A percentile compares a stretch with the other conserved stretches of the same genome.
These are phyloP conservation scores for Fusarium metavorans DNA, from an alignment of 2,329 filamentous ascomycete genomes.

Conservation along the genomic window DNA sequence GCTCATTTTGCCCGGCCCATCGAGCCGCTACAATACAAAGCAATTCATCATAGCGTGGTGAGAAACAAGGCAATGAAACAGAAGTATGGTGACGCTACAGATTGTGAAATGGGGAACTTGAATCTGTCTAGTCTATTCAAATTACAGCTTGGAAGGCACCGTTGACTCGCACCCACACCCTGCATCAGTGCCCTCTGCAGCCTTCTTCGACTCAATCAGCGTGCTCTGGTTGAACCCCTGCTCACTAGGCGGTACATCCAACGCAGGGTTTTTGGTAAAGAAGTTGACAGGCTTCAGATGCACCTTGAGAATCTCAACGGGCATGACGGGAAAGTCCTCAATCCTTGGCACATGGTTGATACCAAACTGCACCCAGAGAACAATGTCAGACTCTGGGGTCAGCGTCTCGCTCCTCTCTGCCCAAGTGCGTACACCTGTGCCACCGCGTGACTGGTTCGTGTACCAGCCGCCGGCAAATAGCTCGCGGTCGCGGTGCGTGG, in stretches of 20 bases:
- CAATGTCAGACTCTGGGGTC: constrained; percentile 77
- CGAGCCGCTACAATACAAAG: too few relatives aligned
- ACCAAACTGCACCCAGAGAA: constrained; percentile 63
- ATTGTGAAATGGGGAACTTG: too few relatives aligned
- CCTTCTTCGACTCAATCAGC: constrained; percentile 13
- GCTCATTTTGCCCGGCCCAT: too few relatives aligned
- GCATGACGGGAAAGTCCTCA: constrained; percentile 64
- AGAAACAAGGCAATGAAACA: too few relatives aligned
- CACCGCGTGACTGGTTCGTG: constrained; percentile 60
- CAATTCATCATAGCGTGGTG: too few relatives aligned
- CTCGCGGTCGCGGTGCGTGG: constrained; percentile 62
- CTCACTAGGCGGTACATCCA: constrained; percentile 55
- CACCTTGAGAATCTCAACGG: constrained; percentile 35
- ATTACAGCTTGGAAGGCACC: constrained; percentile 19
- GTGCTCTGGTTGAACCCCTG: constrained; percentile 35
- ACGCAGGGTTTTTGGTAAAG: constrained; percentile 60
- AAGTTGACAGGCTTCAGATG: constrained; percentile 57
- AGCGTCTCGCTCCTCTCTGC: constrained; percentile 55
- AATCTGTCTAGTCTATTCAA: background rate
- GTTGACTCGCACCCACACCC: constrained; percentile 15
- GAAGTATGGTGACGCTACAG: too few relatives aligned
- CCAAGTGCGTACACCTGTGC: constrained; percentile 53
- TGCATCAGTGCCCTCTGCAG: background rate
- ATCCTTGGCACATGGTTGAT: constrained; percentile 62
- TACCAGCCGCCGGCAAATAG: constrained; percentile 64